Evolutionary conservation across 768 basidiomycete genomes (phyloP).

Genomic region (Naganishia onofrii): DNA sequence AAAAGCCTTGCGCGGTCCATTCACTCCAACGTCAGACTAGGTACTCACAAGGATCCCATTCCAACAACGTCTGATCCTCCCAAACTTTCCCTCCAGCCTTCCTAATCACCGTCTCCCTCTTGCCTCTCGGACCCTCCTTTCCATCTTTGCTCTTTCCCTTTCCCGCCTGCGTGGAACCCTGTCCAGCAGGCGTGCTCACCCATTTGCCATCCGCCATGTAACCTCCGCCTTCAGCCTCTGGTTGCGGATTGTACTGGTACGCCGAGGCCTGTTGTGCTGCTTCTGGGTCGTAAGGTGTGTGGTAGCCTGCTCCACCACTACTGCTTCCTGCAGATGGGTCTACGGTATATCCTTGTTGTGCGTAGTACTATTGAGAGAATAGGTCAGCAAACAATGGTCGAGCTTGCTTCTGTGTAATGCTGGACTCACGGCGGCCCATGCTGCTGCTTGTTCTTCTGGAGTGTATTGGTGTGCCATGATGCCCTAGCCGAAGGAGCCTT

Average conservation of each 20-base stretch:
- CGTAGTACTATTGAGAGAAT: constrained; percentile 29
- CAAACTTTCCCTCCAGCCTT: constrained; percentile 96
- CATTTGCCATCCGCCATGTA: constrained; percentile 27
- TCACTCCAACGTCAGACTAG: too few relatives aligned
- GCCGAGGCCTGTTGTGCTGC: constrained; percentile 39
- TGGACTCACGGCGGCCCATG: constrained; percentile 49
- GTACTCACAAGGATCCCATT: constrained; percentile 90
- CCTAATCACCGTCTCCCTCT: constrained; percentile 86
- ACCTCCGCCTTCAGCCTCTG: background rate
- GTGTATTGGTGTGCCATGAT: constrained; percentile 36
- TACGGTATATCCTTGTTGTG: background rate
- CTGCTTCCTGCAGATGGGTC: constrained; percentile 7
- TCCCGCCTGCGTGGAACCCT: background rate
- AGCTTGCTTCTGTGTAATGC: background rate
- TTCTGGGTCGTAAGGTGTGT: constrained; percentile 36
- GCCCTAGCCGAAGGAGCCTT: too few relatives aligned
- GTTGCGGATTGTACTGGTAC: constrained; percentile 30
- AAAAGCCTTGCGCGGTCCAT: too few relatives aligned
- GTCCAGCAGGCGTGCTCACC: constrained; percentile 5
- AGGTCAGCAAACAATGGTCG: background rate
- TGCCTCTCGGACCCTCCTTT: constrained; percentile 47
- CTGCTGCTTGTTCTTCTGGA: constrained; percentile 46
- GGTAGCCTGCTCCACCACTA: background rate
- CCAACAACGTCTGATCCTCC: constrained; percentile 95
- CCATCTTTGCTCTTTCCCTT: constrained; percentile 15